Evolutionary conservation across 495 filamentous ascomycete genomes (phyloP), one percentile per base, ranked within the genome.

Genomic region (Collariella sp.): DNA sequence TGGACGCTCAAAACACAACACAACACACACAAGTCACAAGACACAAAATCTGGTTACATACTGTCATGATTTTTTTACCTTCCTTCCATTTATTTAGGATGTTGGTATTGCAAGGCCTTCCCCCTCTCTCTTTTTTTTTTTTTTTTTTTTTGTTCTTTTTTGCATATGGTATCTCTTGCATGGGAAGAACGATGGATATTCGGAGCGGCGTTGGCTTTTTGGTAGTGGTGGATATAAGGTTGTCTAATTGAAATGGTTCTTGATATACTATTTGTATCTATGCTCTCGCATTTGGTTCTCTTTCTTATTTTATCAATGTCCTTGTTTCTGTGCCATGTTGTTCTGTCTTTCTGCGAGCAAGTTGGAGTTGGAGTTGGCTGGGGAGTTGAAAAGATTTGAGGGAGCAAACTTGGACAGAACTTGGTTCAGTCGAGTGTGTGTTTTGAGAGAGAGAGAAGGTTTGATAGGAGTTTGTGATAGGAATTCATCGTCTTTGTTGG

Each of bases 81-180:
- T 23, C 22, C 40, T 47, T 22, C 16, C 26, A 41, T 42, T 12
- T 42, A 50, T 10, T 7, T 6, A 7, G 20, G 20, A 20, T 2
- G 13, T 39, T 5, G 35, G 3, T 35, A 33, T 48, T 12, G 31
- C 11, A 3, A 15, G 6, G 10, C 22, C 34, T 16, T 4, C n/a
- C 24, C n/a, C 0, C 6, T 40, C n/a, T 6, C n/a, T 19, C n/a
- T 18, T 7, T 11, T 9, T 15, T 13, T 3, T 34, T 35, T n/a
- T 34, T 12, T 36, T 36, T 15, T 3, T 36, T n/a, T n/a, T n/a
- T n/a, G n/a, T n/a, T n/a, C n/a, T n/a, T 50, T 41, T 50, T 44
- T 52, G 40, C 41, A 44, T 53, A 35, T 53, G 40, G 9, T 42
- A 33, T 51, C 41, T 49, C 19, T 53, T 53, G 41, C 41, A 53